Evolutionary conservation across 2,329 filamentous ascomycete species (phyloP).

Genomic region (Colletotrichum tabaci): DNA sequence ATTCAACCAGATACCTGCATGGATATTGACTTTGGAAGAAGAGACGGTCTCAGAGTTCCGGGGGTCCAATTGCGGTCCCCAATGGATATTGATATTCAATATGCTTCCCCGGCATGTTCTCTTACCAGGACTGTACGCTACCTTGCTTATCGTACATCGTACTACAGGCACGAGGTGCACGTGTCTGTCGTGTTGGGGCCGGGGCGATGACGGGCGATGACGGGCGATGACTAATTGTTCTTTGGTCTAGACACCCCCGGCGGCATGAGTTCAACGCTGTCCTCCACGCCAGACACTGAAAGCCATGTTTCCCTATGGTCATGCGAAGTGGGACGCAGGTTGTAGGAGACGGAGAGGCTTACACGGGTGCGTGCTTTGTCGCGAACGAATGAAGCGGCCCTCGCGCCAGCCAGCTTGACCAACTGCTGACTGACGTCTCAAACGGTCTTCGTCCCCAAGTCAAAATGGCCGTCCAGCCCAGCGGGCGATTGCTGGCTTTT

Average conservation of each 20-base stretch:
- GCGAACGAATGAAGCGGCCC: constrained; percentile 6
- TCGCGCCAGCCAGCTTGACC: constrained; percentile 22
- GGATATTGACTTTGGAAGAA: constrained; percentile 26
- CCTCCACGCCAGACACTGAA: neutral
- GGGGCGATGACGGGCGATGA: neutral
- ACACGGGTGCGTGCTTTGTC: neutral
- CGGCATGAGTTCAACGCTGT: neutral
- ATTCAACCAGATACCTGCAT: constrained; percentile 1
- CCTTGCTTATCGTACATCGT: no score
- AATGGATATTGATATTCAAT: constrained; percentile 8
- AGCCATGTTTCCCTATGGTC: neutral
- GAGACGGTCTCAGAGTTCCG: constrained; percentile 5
- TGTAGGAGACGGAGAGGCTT: constrained; percentile 1
- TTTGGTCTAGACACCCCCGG: neutral
- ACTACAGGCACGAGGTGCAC: neutral
- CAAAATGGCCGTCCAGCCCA: neutral
- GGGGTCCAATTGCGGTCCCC: constrained; percentile 3
- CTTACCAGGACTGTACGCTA: neutral
- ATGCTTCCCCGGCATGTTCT: neutral
- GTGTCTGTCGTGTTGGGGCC: neutral
- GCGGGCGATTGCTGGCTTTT: neutral
- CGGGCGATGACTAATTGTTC: neutral
- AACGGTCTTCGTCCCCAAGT: constrained; percentile 20
- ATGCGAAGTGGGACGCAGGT: constrained; percentile 15
- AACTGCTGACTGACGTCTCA: constrained; percentile 22